Percentiles rank a stretch among this genome's conserved stretches.
Evolutionary conservation across 1,284 basidiomycete genomes (phyloP).

Genomic region (Sparassis latifolia): DNA sequence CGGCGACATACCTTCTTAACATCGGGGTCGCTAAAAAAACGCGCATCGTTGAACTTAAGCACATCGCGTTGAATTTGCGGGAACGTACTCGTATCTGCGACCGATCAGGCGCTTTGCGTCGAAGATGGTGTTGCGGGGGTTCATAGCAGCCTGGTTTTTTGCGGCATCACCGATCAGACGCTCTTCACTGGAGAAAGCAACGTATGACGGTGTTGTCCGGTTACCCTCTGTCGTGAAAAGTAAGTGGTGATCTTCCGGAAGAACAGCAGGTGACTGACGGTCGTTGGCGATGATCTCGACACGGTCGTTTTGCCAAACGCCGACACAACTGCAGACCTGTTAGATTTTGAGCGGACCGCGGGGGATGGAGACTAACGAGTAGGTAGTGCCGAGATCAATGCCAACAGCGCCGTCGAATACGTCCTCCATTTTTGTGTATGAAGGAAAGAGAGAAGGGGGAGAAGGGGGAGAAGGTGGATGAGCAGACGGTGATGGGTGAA

Average conservation of each 20-base stretch:
- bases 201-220: conserved; percentile 98
- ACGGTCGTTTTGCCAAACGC: conserved; percentile 98
- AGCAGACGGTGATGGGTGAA: conserved; percentile 25
- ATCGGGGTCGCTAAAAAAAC: conserved; percentile 61
- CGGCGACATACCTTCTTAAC: conserved; percentile 64
- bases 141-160: conserved; percentile 97
- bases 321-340: conserved; percentile 57
- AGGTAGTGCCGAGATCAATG: conserved; percentile 90
- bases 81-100: conserved; percentile 81
- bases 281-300: conserved; percentile 98
- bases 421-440: conserved; percentile 78
- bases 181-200: conserved; percentile 96
- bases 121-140: conserved; percentile 93
- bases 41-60: conserved; percentile 50
- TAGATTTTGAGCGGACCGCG: background rate
- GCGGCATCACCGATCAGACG: conserved; percentile 99
- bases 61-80: too few species aligned
- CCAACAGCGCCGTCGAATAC: conserved; percentile 94
- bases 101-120: conserved; percentile 98
- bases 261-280: conserved; percentile 28
- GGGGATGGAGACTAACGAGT: conserved; percentile 56
- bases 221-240: conserved; percentile 76
- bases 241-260: conserved; percentile 3
- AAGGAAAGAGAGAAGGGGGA: conserved; percentile 16
- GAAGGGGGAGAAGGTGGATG: conserved; percentile 19